These are phyloP conservation scores for Fusarium sp. DNA, from an alignment of 2,329 filamentous ascomycete genomes.

Conservation along the genomic window DNA sequence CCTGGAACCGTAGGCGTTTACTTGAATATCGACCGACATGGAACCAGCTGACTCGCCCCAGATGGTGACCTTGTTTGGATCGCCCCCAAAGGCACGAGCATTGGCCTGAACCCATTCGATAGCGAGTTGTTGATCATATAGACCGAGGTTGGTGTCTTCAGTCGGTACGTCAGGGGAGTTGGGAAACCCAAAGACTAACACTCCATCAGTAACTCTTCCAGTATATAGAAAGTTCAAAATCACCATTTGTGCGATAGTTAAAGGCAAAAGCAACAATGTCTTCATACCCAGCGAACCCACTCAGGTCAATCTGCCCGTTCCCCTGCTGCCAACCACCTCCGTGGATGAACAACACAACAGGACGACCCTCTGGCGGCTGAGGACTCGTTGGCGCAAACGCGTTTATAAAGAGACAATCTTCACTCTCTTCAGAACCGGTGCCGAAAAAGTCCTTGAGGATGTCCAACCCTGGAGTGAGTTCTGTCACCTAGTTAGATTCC, in stretches of 20 bases:
- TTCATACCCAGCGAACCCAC: slow-evolving; percentile 43
- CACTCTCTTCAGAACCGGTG: slow-evolving; percentile 35
- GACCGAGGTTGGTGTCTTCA: slow-evolving; percentile 48
- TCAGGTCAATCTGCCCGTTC: slow-evolving; percentile 36
- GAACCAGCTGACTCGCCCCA: slow-evolving; percentile 47
- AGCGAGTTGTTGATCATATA: slow-evolving; percentile 44
- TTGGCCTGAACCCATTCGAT: slow-evolving; percentile 44
- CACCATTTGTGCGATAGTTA: slow-evolving; percentile 45
- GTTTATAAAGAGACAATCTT: slow-evolving; percentile 46
- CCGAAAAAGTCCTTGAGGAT: slow-evolving; percentile 37
- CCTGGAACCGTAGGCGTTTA: slow-evolving; percentile 34
- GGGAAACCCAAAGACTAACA: slow-evolving; percentile 56
- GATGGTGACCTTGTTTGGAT: slow-evolving; percentile 41
- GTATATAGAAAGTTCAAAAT: no score
- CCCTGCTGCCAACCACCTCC: slow-evolving; percentile 43
- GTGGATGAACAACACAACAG: slow-evolving; percentile 43
- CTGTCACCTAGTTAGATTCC: slow-evolving; percentile 5
- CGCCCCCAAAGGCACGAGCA: slow-evolving; percentile 42
- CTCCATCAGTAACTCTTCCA: background rate
- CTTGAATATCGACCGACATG: slow-evolving; percentile 47
- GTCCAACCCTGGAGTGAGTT: slow-evolving; percentile 32
- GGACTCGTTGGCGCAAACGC: slow-evolving; percentile 38
- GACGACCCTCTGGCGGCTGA: slow-evolving; percentile 10
- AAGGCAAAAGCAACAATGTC: slow-evolving; percentile 42
- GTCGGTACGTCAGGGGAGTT: slow-evolving; percentile 52